Conservation (phyloP, 2,329 filamentous ascomycete genomes). For the Ceratocystis ficicola region DNA sequence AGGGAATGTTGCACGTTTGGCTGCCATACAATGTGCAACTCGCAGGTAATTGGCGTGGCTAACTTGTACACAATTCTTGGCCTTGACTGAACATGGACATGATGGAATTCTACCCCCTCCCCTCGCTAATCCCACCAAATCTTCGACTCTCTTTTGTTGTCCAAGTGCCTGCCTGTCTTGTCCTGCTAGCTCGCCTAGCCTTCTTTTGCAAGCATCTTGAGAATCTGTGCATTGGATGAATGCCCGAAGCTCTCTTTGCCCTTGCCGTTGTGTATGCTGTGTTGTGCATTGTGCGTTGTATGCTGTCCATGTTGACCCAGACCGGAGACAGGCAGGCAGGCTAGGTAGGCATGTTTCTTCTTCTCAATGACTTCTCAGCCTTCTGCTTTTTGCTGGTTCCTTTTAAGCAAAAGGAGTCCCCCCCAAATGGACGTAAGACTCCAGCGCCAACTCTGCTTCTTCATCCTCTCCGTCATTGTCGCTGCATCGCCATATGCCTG, state of each 20-base stretch:
- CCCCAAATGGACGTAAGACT: not conserved
- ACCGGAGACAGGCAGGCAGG: too few species aligned
- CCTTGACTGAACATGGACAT: not conserved
- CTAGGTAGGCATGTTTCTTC: not conserved
- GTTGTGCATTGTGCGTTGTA: not conserved
- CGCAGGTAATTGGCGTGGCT: not conserved
- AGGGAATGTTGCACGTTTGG: too few species aligned
- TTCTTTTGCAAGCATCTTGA: not conserved
- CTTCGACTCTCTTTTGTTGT: not conserved
- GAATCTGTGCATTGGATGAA: not conserved
- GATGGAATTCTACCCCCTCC: not conserved
- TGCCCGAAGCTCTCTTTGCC: not conserved
- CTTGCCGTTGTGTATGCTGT: not conserved
- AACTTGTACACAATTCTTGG: not conserved
- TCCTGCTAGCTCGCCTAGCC: not conserved
- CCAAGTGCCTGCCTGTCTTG: slow-evolving; percentile 1
- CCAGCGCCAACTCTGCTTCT: too few species aligned
- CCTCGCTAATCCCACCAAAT: not conserved
- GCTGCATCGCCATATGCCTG: not conserved
- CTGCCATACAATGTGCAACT: too few species aligned
- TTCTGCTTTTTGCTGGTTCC: not conserved
- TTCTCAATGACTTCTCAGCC: not conserved
- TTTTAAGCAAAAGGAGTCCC: slow-evolving; percentile 5
- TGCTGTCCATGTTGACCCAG: too few species aligned
- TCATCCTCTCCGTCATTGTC: too few species aligned